Conservation (phyloP, 2,329 filamentous ascomycete genomes). For the Talaromyces atroroseus region DNA sequence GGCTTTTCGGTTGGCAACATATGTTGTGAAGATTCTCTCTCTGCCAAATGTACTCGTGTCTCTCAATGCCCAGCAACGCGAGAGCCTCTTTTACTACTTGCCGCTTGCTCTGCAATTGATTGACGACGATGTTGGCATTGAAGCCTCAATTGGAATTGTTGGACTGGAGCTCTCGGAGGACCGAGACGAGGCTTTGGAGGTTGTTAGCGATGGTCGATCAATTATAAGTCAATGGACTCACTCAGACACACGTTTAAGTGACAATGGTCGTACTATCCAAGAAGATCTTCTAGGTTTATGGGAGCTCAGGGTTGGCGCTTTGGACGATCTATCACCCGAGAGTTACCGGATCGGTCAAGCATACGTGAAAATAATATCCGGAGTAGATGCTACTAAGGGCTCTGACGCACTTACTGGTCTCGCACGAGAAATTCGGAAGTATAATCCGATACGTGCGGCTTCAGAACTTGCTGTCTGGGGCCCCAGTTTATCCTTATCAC, state of each 20-base stretch:
- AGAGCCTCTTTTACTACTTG: conserved; percentile 46
- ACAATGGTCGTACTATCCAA: conserved; percentile 18
- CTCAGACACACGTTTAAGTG: conserved; percentile 18
- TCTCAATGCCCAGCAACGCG: conserved; percentile 28
- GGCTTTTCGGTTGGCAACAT: conserved; percentile 69
- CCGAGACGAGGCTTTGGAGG: conserved; percentile 49
- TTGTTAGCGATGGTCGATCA: conserved; percentile 47
- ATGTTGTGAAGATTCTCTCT: conserved; percentile 56
- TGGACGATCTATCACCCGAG: conserved; percentile 26
- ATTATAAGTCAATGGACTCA: conserved; percentile 43
- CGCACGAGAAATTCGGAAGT: conserved; percentile 30
- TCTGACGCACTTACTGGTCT: conserved; percentile 29
- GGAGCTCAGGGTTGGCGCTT: conserved; percentile 28
- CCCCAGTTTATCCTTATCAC: conserved; percentile 44
- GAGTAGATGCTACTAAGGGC: conserved; percentile 23
- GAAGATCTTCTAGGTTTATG: conserved; percentile 27
- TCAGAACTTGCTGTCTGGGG: conserved; percentile 46
- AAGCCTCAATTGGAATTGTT: conserved; percentile 52
- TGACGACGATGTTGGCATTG: conserved; percentile 56
- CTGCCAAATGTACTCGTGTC: conserved; percentile 31
- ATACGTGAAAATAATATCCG: conserved; percentile 37
- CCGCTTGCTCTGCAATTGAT: conserved; percentile 52
- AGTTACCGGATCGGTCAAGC: conserved; percentile 37
- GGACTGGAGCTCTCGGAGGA: conserved; percentile 42
- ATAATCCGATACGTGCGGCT: conserved; percentile 43